Percentiles rank a stretch among this genome's conserved stretches.
These are phyloP conservation scores for Euphorbia celastroides DNA, from an alignment of 441 rosid species.

Conservation along the genomic window DNA sequence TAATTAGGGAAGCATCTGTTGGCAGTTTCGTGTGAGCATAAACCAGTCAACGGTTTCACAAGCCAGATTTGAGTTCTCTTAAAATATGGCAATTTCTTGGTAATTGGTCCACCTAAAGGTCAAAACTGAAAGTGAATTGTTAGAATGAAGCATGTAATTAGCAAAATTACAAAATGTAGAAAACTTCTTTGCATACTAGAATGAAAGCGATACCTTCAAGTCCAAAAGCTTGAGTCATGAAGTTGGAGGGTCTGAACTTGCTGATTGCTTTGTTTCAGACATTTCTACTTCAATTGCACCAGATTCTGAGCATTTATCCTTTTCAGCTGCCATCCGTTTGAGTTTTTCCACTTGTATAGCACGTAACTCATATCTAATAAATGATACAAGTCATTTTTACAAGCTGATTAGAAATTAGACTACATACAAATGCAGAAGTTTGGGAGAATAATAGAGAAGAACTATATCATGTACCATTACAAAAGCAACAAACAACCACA, in stretches of 20 bases:
- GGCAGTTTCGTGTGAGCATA: background rate
- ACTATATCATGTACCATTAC: background rate
- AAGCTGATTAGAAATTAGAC: background rate
- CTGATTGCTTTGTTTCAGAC: slow-evolving; percentile 52
- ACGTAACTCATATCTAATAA: slow-evolving; percentile 57
- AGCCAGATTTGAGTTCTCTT: background rate
- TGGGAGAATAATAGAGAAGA: background rate
- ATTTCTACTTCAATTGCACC: slow-evolving; percentile 66
- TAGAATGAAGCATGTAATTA: slow-evolving; percentile 7
- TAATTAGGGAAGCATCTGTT: background rate
- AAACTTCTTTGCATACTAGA: background rate
- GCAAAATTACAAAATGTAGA: too few relatives aligned
- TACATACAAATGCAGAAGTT: background rate
- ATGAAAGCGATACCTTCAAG: slow-evolving; percentile 11
- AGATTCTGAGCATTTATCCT: slow-evolving; percentile 28
- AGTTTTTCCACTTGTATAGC: slow-evolving; percentile 48
- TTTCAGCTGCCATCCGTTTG: slow-evolving; percentile 35
- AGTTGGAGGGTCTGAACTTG: slow-evolving; percentile 28
- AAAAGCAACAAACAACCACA: background rate
- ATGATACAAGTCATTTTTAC: background rate
- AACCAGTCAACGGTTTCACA: background rate
- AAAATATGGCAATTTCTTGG: slow-evolving; percentile 5
- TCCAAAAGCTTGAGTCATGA: slow-evolving; percentile 27
- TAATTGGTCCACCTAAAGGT: background rate
- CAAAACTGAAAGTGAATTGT: background rate